phyloP scores from a whole-genome alignment of 2,329 filamentous ascomycete genomes.

The Arthrobotrys pseudoclavata region DNA sequence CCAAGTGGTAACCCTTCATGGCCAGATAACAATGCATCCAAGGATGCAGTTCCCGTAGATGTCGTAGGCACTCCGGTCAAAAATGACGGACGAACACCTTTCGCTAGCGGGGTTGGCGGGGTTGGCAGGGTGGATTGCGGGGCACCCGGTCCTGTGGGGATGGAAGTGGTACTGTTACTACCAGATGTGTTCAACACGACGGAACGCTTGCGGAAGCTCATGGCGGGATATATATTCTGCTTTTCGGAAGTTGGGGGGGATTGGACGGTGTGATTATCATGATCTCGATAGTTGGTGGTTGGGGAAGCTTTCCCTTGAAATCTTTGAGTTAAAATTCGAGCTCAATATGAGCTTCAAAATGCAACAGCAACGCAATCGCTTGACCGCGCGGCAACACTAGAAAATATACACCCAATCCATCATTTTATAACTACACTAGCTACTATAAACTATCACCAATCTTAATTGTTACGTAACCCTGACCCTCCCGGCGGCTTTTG shows the following conservation, averaged over 20 bases:
- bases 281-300: conserved; percentile 29
- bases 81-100: conserved; percentile 80
- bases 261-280: conserved; percentile 26
- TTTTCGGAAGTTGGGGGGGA: background rate
- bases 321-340: conserved; percentile 8
- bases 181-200: conserved; percentile 68
- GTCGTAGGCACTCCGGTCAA: conserved; percentile 88
- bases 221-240: conserved; percentile 64
- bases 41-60: conserved; percentile 87
- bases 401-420: too few relatives aligned
- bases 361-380: conserved; percentile 10
- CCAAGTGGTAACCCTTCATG: conserved; percentile 88
- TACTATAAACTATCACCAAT: too few relatives aligned
- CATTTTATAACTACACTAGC: too few relatives aligned
- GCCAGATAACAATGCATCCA: conserved; percentile 87
- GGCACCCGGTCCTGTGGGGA: conserved; percentile 39
- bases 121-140: conserved; percentile 59
- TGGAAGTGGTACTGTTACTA: background rate
- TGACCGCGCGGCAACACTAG: too few relatives aligned
- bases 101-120: conserved; percentile 45
- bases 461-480: too few relatives aligned
- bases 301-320: background rate
- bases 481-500: too few relatives aligned
- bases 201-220: conserved; percentile 79
- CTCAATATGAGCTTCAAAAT: background rate